Conservation (phyloP, 306 rosid species). For the Quercus bicolor region DNA sequence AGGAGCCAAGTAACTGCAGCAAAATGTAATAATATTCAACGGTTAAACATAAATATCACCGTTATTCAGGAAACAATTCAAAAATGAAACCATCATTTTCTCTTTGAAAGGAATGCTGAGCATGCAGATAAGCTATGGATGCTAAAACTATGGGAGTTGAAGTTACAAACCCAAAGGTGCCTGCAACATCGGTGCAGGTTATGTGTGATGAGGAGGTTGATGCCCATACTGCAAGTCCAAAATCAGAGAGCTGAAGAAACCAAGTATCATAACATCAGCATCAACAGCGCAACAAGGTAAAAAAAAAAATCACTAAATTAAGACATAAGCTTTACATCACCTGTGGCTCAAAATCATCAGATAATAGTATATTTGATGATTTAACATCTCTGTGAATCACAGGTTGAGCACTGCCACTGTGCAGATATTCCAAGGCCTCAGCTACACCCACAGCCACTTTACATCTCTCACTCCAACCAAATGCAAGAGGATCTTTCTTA, state of each 20-base stretch:
- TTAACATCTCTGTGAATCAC: slow-evolving; percentile 92
- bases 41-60: not conserved
- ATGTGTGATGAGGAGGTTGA: slow-evolving; percentile 64
- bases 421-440: slow-evolving; percentile 87
- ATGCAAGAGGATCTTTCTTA: slow-evolving; percentile 52
- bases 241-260: slow-evolving; percentile 82
- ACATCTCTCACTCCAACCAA: slow-evolving; percentile 87
- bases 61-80: not conserved
- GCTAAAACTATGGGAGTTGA: slow-evolving; percentile 8
- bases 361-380: slow-evolving; percentile 76
- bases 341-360: slow-evolving; percentile 93
- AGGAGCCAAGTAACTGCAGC: slow-evolving; percentile 90
- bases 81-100: not conserved
- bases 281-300: not conserved
- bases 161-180: slow-evolving; percentile 88
- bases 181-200: slow-evolving; percentile 93
- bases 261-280: slow-evolving; percentile 16
- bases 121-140: not conserved
- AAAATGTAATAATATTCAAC: slow-evolving; percentile 2
- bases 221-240: slow-evolving; percentile 93
- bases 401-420: slow-evolving; percentile 49
- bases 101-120: not conserved
- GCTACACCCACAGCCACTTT: slow-evolving; percentile 90
- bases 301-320: not conserved
- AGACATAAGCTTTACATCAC: slow-evolving; percentile 31